These are phyloP conservation scores for Eudorina sp. DNA, from an alignment of 139 green algal species.

Conservation along the genomic window DNA sequence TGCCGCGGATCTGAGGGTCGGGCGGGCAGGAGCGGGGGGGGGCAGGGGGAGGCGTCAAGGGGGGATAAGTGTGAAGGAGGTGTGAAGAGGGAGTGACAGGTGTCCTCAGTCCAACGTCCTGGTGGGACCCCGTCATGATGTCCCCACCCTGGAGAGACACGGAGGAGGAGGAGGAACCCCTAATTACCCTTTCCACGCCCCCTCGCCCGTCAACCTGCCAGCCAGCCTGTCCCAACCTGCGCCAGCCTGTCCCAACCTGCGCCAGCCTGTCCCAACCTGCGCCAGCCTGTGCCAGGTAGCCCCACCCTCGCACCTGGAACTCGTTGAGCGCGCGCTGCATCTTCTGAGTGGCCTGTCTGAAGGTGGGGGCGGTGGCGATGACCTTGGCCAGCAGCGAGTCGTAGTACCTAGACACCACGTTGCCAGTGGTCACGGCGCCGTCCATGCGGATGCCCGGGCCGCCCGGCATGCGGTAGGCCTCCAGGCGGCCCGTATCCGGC, in stretches of 20 bases:
- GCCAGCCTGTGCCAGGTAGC: too few species aligned
- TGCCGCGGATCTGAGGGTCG: constrained; percentile 77
- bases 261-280: too few species aligned
- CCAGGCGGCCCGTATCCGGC: constrained; percentile 89
- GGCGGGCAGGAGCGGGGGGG: not conserved
- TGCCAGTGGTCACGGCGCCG: constrained; percentile 86
- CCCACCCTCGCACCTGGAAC: constrained; percentile 75
- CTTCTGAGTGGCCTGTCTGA: constrained; percentile 85
- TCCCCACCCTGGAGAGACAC: too few species aligned
- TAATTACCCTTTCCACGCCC: too few species aligned
- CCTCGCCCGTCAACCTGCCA: too few species aligned
- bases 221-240: too few species aligned
- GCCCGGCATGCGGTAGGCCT: constrained; percentile 88
- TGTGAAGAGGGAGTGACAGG: too few species aligned
- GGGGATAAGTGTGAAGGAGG: too few species aligned
- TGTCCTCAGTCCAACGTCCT: too few species aligned
- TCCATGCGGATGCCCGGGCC: constrained; percentile 93
- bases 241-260: too few species aligned
- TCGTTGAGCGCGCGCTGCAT: constrained; percentile 91
- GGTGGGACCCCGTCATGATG: too few species aligned
- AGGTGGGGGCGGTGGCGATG: constrained; percentile 82
- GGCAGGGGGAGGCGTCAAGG: not conserved
- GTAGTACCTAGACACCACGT: constrained; percentile 87
- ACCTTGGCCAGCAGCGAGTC: constrained; percentile 93
- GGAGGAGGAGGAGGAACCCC: too few species aligned